These are phyloP conservation scores for Cercospora berteroae DNA, from an alignment of 2,329 filamentous ascomycete species.

Conservation along the genomic window DNA sequence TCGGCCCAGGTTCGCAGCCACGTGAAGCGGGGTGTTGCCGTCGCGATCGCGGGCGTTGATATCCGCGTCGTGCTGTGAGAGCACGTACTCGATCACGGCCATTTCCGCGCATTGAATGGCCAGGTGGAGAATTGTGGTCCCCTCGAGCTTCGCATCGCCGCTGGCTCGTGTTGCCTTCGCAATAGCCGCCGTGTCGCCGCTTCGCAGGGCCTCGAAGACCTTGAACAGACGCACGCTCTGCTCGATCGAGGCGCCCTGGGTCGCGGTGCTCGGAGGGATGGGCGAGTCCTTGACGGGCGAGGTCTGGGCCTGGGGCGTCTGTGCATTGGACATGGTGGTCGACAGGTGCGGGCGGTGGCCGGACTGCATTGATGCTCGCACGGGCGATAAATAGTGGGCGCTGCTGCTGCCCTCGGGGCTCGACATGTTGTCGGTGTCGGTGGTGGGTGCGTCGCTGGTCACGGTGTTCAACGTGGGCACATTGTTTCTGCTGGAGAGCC, in stretches of 20 bases:
- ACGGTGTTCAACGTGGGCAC: conserved; percentile 35
- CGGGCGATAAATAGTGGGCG: conserved; percentile 24
- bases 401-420: conserved; percentile 21
- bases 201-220: conserved; percentile 87
- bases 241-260: conserved; percentile 62
- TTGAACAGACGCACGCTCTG: conserved; percentile 93
- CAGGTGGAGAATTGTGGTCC: conserved; percentile 87
- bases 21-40: conserved; percentile 87
- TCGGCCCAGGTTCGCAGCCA: conserved; percentile 80
- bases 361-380: conserved; percentile 28
- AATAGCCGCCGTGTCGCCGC: conserved; percentile 86
- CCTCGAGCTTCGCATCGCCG: conserved; percentile 56
- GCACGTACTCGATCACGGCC: conserved; percentile 89
- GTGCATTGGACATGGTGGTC: conserved; percentile 38
- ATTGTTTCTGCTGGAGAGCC: conserved; percentile 50
- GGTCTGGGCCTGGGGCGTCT: conserved; percentile 18
- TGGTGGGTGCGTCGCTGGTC: conserved; percentile 8
- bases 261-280: conserved; percentile 25
- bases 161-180: conserved; percentile 71
- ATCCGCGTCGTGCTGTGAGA: conserved; percentile 65
- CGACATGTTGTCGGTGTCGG: conserved; percentile 16
- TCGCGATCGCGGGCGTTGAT: conserved; percentile 87
- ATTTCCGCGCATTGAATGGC: conserved; percentile 94
- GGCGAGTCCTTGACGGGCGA: conserved; percentile 24
- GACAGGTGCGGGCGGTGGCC: conserved; percentile 36